Percentiles rank a stretch among this genome's conserved stretches.
Conservation (phyloP, 768 basidiomycete genomes). For the Lentinus tigrinus region DNA sequence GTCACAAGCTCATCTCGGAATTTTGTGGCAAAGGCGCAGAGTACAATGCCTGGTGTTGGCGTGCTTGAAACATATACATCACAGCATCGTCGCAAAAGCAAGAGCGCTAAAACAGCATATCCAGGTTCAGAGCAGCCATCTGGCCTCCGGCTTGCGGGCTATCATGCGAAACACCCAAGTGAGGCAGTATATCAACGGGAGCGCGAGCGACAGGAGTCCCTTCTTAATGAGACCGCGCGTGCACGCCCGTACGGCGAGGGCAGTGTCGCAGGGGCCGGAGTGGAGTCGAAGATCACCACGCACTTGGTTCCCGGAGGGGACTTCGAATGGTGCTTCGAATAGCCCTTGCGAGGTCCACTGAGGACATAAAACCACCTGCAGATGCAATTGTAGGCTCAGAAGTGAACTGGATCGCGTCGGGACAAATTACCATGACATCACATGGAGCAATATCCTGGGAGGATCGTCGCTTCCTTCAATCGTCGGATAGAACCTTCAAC, state of each 20-base stretch:
- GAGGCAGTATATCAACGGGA: not conserved
- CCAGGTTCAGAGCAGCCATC: slow-evolving; percentile 4
- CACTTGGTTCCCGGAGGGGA: not conserved
- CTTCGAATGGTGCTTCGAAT: not conserved
- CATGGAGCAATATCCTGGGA: slow-evolving; percentile 1
- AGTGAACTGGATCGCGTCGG: too few relatives aligned
- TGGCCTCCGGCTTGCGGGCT: not conserved
- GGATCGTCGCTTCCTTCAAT: not conserved
- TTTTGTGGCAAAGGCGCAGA: too few relatives aligned
- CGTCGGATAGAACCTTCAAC: not conserved
- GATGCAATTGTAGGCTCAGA: too few relatives aligned
- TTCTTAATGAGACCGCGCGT: slow-evolving; percentile 10
- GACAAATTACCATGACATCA: slow-evolving; percentile 3
- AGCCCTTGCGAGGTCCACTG: not conserved
- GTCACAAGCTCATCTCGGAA: too few relatives aligned
- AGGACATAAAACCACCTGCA: not conserved
- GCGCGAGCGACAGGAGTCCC: not conserved
- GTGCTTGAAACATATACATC: too few relatives aligned
- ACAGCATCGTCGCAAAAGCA: too few relatives aligned
- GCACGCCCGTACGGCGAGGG: slow-evolving; percentile 12
- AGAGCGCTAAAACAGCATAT: too few relatives aligned
- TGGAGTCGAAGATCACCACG: slow-evolving; percentile 21
- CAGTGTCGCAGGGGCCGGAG: slow-evolving; percentile 6
- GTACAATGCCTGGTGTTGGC: too few relatives aligned
- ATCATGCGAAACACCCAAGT: not conserved